These are phyloP conservation scores for Monilinia vaccinii-corymbosi DNA, from an alignment of 2,329 filamentous ascomycete species.

Conservation along the genomic window DNA sequence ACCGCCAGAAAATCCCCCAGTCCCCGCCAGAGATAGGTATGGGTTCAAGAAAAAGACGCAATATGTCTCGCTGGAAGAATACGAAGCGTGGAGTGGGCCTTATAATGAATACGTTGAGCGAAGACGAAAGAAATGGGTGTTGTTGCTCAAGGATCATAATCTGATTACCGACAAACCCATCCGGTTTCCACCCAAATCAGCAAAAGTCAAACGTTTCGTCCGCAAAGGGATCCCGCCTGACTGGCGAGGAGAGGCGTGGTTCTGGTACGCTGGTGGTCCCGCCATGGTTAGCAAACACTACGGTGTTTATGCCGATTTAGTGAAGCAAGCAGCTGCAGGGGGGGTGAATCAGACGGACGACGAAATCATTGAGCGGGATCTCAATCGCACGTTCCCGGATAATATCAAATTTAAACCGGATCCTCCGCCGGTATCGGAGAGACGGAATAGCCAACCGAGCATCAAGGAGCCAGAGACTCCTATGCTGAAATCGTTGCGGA, in stretches of 20 bases:
- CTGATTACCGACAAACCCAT: conserved; percentile 63
- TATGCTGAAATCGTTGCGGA: conserved; percentile 72
- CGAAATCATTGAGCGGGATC: conserved; percentile 86
- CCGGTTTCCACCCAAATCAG: conserved; percentile 69
- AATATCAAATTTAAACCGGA: conserved; percentile 79
- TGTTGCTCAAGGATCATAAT: conserved; percentile 66
- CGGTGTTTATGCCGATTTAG: conserved; percentile 65
- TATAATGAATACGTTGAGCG: conserved; percentile 70
- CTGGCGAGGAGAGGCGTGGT: conserved; percentile 94
- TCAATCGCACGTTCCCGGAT: conserved; percentile 91
- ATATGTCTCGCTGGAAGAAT: conserved; percentile 66
- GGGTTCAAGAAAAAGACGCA: conserved; percentile 86
- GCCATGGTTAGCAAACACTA: conserved; percentile 66
- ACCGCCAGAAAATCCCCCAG: conserved; percentile 12
- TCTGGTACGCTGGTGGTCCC: conserved; percentile 87
- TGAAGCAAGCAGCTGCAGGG: conserved; percentile 52
- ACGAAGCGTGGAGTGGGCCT: conserved; percentile 68
- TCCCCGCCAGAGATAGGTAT: conserved; percentile 61
- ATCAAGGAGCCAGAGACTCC: conserved; percentile 48
- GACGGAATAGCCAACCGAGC: conserved; percentile 26
- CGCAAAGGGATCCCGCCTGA: conserved; percentile 91
- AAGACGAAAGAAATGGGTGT: conserved; percentile 72
- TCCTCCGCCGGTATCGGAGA: conserved; percentile 23
- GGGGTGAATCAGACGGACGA: conserved; percentile 61
- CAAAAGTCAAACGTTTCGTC: conserved; percentile 82